Base-by-base conservation (phyloP, 2,329 filamentous ascomycete genomes). In the Aureobasidium sp. region DNA sequence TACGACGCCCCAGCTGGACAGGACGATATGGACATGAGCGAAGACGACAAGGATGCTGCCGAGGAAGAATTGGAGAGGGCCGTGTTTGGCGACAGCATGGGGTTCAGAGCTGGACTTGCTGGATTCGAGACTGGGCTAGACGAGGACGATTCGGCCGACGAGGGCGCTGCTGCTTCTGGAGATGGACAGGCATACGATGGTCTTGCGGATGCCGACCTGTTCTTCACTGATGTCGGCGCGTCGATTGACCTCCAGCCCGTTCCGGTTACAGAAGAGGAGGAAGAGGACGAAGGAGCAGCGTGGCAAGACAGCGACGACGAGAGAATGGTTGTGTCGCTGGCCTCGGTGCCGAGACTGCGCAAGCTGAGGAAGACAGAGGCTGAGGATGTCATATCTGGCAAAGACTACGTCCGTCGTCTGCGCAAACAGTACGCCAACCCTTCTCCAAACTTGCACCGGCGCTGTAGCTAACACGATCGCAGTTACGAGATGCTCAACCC, bases 231-330 rank as follows among this genome's bases (percentile, higher is more conserved):
- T 71, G 82, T 86, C 1, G 84, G 83, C 42, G 77, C 80, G 25
- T 74, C 75, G 1, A 53, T 53, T 53, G 68, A 72, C 49, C 67
- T 78, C 64, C 71, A 74, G 65, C 70, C 71, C 50, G 43, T 23
- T 1, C 70, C 74, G 60, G 71, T 73, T 47, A 71, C 73, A 21
- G 69, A 71, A 4, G 73, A 74, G 37, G 74, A 75, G 1, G 73
- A 77, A 23, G 74, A 74, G 21, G 71, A 72, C 19, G 66, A 65
- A 8, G 77, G 78, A 21, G 80, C 86, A 2, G 89, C 85, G 1
- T 99, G 94, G 94, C 85, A 92, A 66, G 94, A 99, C 71, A 97
- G 92, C 73, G 94, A 99, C 68, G 94, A 99, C 70, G 94, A 97
- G 70, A 83, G 89, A 58, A 77, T 96, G 64, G 83, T 85, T 7